Evolutionary conservation across 2,329 filamentous ascomycete genomes (phyloP), one percentile per base, ranked within the genome.

Genomic region (Trichoderma afroharzianum): DNA sequence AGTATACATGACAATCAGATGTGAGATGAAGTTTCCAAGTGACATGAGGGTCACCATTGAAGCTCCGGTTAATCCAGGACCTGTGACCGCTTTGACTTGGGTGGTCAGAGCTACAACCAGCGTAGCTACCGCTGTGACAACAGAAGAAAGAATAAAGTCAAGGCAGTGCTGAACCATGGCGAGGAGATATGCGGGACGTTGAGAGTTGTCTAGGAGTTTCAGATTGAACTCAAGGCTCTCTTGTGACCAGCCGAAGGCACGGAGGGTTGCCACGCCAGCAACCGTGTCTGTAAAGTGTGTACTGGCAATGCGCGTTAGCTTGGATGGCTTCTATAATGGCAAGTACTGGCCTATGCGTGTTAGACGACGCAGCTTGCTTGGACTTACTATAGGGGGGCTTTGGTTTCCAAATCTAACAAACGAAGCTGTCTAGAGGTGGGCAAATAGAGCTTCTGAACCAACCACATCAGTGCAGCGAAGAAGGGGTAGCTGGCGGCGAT

Each of bases 331-430:
- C 11, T 18, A 3, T n/a, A 4, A 9, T 26, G 63, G 24, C 14
- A 15, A 6, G 11, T 18, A 47, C 26, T 18, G 2, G 15, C 18
- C 15, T 12, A 8, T 15, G 3, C 12, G n/a, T 47, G 4, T 1
- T 21, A 4, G 18, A 12, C 9, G 9, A 50, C 14, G 14, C 36
- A 7, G 36, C 14, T 39, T 39, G 36, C 8, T 50, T 21, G n/a
- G 0, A 74, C 77, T 72, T 74, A 78, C 75, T 79, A 79, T 2
- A 79, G 21, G 0, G 88, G 88, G 1, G 85, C 85, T 74, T 91
- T 90, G 1, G 86, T 84, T 76, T 91, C 89, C 1, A 91, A 82
- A 59, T 91, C 89, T 12, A 91, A 77, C 24, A 89, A 82, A 63
- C 89, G 83, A 8, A 91, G 77, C 76, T 91, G 89, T 0, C 88